Conservation (phyloP, 2,329 filamentous ascomycete genomes). For the Cladosporium sp. region DNA sequence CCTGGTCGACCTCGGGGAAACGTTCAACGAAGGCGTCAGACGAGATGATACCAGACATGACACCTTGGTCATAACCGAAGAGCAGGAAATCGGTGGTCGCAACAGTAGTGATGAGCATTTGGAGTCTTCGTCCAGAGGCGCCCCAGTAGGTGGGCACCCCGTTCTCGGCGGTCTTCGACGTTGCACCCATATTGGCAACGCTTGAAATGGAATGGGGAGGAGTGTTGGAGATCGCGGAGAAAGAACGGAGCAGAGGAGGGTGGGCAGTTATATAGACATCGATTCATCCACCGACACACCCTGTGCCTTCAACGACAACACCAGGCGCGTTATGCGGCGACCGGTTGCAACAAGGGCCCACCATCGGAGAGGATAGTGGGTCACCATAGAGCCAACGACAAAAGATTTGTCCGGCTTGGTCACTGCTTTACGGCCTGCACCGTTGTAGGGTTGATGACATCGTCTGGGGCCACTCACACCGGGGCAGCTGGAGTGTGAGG, state of each 20-base stretch:
- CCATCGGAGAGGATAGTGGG: slow-evolving; percentile 1
- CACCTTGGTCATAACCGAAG: slow-evolving; percentile 24
- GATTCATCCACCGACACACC: slow-evolving; percentile 2
- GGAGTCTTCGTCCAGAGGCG: slow-evolving; percentile 39
- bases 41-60: slow-evolving; percentile 55
- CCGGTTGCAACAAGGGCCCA: slow-evolving; percentile 7
- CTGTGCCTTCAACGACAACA: slow-evolving; percentile 1
- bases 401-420: slow-evolving; percentile 8
- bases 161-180: slow-evolving; percentile 9
- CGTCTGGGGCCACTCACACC: slow-evolving; percentile 12
- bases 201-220: background rate
- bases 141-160: slow-evolving; percentile 23
- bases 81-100: slow-evolving; percentile 58
- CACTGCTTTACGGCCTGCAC: slow-evolving; percentile 1
- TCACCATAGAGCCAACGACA: background rate
- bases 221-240: slow-evolving; percentile 9
- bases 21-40: slow-evolving; percentile 55
- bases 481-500: slow-evolving; percentile 10
- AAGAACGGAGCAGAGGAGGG: background rate
- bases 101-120: slow-evolving; percentile 53
- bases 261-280: slow-evolving; percentile 10
- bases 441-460: slow-evolving; percentile 10
- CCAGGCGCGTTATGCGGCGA: slow-evolving; percentile 12
- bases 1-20: slow-evolving; percentile 41
- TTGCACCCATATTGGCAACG: slow-evolving; percentile 15